Percentiles rank a stretch among this genome's conserved stretches.
phyloP scores from a whole-genome alignment of 148 eudicot species.

The Diospyros lotus region DNA sequence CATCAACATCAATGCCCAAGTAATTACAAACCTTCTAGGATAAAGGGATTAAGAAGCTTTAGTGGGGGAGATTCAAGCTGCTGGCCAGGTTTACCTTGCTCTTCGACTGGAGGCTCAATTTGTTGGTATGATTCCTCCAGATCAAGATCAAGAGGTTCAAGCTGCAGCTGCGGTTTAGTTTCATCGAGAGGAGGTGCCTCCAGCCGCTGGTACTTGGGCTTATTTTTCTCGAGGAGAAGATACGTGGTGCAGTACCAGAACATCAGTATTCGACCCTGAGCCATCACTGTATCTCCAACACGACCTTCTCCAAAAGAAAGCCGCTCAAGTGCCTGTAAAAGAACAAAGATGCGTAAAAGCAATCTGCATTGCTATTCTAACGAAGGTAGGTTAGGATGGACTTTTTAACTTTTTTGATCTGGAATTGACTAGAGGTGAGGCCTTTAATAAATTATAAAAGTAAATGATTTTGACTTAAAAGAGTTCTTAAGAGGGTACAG shows the following conservation, averaged over 20 bases:
- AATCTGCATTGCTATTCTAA: neutral
- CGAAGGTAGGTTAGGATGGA: neutral
- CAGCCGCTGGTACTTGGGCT: constrained; percentile 81
- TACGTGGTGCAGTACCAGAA: constrained; percentile 92
- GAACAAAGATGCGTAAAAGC: neutral
- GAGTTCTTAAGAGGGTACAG: neutral
- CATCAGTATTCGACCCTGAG: constrained; percentile 76
- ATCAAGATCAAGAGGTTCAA: constrained; percentile 32
- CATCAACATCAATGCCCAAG: constrained; percentile 47
- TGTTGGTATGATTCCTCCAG: constrained; percentile 28
- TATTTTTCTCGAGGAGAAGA: constrained; percentile 85
- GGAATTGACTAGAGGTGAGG: neutral
- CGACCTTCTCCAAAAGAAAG: constrained; percentile 71
- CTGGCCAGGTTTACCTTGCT: constrained; percentile 42
- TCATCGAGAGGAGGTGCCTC: constrained; percentile 47
- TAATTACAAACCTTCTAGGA: constrained; percentile 85
- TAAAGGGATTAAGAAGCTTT: constrained; percentile 63
- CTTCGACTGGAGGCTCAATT: constrained; percentile 29
- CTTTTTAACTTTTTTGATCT: neutral
- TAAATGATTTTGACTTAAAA: neutral
- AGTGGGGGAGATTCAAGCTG: constrained; percentile 37
- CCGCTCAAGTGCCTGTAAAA: constrained; percentile 75
- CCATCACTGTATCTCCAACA: constrained; percentile 64
- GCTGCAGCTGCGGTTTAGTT: constrained; percentile 25
- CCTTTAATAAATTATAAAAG: neutral